Evolutionary conservation across 257 asterid genomes (phyloP).

Genomic region (Parsonsia alboflavescens): DNA sequence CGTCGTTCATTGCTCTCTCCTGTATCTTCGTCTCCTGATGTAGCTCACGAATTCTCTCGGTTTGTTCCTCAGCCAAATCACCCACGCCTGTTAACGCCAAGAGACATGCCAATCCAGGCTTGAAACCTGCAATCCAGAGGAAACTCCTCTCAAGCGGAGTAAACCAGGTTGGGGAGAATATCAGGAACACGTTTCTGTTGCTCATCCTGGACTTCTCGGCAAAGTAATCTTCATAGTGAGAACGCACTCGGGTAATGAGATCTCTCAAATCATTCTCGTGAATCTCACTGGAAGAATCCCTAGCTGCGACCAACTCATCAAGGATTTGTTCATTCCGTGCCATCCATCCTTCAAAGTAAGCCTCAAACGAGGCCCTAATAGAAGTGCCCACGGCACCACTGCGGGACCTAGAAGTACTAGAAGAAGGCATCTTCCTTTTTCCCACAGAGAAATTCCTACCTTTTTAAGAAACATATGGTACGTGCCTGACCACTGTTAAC

Average conservation of each 20-base stretch:
- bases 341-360: slow-evolving; percentile 37
- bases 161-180: slow-evolving; percentile 52
- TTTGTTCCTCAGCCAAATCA: slow-evolving; percentile 31
- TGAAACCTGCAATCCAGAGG: slow-evolving; percentile 51
- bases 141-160: slow-evolving; percentile 39
- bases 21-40: slow-evolving; percentile 22
- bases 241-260: slow-evolving; percentile 28
- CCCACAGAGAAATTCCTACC: neutral
- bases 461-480: neutral
- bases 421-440: slow-evolving; percentile 21
- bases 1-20: slow-evolving; percentile 32
- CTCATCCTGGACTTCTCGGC: slow-evolving; percentile 41
- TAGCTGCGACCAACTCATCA: slow-evolving; percentile 24
- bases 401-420: slow-evolving; percentile 1
- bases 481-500: neutral
- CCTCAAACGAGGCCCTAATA: slow-evolving; percentile 14
- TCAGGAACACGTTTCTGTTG: slow-evolving; percentile 26
- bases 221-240: slow-evolving; percentile 45
- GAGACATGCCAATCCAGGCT: slow-evolving; percentile 37
- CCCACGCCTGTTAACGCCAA: slow-evolving; percentile 16
- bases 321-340: slow-evolving; percentile 24
- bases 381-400: neutral
- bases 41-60: slow-evolving; percentile 16
- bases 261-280: slow-evolving; percentile 11
- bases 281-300: slow-evolving; percentile 11